Percentiles rank a stretch among this genome's conserved stretches.
These are phyloP conservation scores for Pelargonium cotyledonis DNA, from an alignment of 441 rosid genomes.

Conservation along the genomic window DNA sequence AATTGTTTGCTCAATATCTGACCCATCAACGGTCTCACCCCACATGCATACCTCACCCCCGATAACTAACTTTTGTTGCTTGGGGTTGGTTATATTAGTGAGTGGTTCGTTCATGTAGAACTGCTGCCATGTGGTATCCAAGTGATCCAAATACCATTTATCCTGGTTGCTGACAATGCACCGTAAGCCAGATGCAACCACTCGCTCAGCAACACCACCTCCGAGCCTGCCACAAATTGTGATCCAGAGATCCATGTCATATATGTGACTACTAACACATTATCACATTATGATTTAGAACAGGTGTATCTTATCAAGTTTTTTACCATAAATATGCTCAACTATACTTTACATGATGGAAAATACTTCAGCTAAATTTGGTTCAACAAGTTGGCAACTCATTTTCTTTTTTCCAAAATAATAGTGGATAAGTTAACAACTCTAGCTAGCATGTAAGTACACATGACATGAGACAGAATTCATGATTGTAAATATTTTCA, in stretches of 20 bases:
- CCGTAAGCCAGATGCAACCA: conserved; percentile 51
- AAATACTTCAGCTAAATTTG: too few relatives aligned
- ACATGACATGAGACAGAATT: neutral
- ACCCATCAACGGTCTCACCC: conserved; percentile 64
- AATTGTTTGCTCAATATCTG: conserved; percentile 62
- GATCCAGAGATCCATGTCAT: neutral
- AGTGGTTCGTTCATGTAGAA: conserved; percentile 60
- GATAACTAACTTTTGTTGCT: conserved; percentile 51
- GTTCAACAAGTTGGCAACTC: too few relatives aligned
- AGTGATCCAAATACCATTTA: conserved; percentile 62
- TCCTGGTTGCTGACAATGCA: conserved; percentile 83
- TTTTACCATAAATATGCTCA: too few relatives aligned
- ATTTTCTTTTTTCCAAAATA: too few relatives aligned
- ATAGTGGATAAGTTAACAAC: neutral
- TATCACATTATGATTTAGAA: too few relatives aligned
- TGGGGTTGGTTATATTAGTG: conserved; percentile 32
- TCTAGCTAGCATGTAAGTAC: neutral
- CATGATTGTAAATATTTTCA: neutral
- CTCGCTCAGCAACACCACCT: conserved; percentile 47
- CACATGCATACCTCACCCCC: conserved; percentile 85
- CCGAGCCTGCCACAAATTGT: conserved; percentile 44
- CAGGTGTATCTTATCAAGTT: too few relatives aligned
- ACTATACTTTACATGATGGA: too few relatives aligned
- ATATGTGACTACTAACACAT: too few relatives aligned
- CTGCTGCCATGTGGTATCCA: conserved; percentile 49